These are phyloP conservation scores for Colletotrichum graminicola DNA, from an alignment of 2,329 filamentous ascomycete genomes.

Conservation along the genomic window DNA sequence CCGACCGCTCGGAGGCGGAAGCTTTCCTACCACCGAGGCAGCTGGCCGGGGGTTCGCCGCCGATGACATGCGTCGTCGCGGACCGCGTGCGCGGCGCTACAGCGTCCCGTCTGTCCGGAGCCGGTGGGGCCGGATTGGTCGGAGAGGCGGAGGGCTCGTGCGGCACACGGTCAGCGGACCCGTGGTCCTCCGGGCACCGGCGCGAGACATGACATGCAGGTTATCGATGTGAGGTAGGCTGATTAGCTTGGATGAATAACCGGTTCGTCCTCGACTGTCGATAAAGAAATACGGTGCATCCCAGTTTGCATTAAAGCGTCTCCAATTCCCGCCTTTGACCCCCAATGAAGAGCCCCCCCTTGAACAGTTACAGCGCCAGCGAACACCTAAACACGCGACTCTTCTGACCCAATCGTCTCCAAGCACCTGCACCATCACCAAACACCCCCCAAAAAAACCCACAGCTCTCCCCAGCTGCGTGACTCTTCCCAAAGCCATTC, in stretches of 20 bases:
- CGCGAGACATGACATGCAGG: neutral
- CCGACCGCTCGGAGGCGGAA: too few species aligned
- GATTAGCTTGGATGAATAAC: neutral
- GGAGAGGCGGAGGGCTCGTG: neutral
- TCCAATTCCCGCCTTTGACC: neutral
- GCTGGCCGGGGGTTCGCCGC: too few species aligned
- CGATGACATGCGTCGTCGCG: too few species aligned
- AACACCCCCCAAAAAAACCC: neutral
- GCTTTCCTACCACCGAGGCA: too few species aligned
- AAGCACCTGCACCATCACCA: neutral
- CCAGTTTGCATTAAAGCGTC: constrained; percentile 12
- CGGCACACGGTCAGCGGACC: neutral
- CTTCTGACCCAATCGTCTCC: constrained; percentile 22
- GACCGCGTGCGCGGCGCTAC: too few species aligned
- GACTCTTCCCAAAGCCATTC: neutral
- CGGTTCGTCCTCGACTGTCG: neutral
- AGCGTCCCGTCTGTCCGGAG: neutral
- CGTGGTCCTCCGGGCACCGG: neutral
- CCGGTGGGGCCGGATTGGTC: neutral
- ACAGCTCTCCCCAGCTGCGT: neutral
- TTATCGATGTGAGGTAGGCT: neutral
- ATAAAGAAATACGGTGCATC: neutral
- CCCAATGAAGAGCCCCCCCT: neutral
- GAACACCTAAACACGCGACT: too few species aligned
- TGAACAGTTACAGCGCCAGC: neutral